phyloP scores from a whole-genome alignment of 106 monocot species.

The Acorus gramineus region DNA sequence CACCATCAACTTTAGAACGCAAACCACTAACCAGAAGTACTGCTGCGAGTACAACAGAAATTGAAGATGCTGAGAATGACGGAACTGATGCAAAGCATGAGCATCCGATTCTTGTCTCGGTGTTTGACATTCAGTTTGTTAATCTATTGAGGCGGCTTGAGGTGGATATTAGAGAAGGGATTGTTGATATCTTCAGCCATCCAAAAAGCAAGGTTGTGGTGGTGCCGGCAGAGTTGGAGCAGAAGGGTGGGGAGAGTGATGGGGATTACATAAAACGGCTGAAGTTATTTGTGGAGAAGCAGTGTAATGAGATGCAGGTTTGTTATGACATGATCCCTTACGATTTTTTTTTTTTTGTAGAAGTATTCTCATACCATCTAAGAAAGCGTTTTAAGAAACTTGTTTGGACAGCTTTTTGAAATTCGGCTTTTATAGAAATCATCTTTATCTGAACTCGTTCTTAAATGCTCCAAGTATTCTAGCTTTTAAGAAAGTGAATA shows the following conservation, averaged over 20 bases:
- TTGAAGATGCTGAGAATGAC: slow-evolving; percentile 35
- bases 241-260: slow-evolving; percentile 62
- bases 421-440: no score
- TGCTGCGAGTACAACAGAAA: slow-evolving; percentile 51
- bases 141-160: slow-evolving; percentile 48
- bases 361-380: neutral
- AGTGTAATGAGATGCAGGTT: slow-evolving; percentile 97
- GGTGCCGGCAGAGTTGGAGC: slow-evolving; percentile 78
- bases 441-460: no score
- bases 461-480: no score
- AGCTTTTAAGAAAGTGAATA: no score
- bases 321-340: slow-evolving; percentile 9
- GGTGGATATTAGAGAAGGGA: slow-evolving; percentile 57
- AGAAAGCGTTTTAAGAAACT: neutral
- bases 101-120: slow-evolving; percentile 49
- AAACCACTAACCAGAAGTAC: slow-evolving; percentile 56
- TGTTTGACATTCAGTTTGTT: slow-evolving; percentile 63
- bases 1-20: slow-evolving; percentile 14
- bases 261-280: slow-evolving; percentile 68
- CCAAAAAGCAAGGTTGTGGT: slow-evolving; percentile 56
- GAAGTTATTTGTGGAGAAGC: slow-evolving; percentile 75
- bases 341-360: neutral
- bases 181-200: slow-evolving; percentile 55
- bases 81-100: slow-evolving; percentile 28
- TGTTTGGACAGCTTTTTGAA: no score